phyloP scores from a whole-genome alignment of 176 grass and related monocot species.

The Avena insularis region DNA sequence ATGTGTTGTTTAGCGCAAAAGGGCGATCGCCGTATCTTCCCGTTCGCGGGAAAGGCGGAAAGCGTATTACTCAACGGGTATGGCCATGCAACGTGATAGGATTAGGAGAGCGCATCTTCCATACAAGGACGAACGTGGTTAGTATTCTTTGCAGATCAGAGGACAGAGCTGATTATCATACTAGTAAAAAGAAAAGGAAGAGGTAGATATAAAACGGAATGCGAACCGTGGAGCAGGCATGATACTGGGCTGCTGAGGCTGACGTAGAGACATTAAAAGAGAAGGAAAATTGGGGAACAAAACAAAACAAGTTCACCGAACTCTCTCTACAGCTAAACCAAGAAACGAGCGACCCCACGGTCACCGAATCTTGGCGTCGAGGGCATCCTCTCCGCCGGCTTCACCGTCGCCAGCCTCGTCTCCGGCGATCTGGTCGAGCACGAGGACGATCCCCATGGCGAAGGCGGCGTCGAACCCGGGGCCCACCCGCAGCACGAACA shows the following conservation, averaged over 20 bases:
- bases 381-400: neutral
- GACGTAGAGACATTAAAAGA: neutral
- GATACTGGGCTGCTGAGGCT: neutral
- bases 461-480: constrained; percentile 77
- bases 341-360: neutral
- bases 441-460: constrained; percentile 80
- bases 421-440: constrained; percentile 72
- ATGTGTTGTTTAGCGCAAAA: neutral
- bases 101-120: neutral
- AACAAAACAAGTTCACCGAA: neutral
- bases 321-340: constrained; percentile 24
- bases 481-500: constrained; percentile 68
- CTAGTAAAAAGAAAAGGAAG: no score
- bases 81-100: neutral
- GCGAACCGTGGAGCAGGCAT: neutral
- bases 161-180: neutral
- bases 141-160: neutral
- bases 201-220: no score
- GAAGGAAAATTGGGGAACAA: neutral
- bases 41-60: neutral
- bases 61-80: neutral
- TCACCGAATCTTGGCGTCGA: constrained; percentile 39
- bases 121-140: neutral
- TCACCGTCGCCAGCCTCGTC: constrained; percentile 42
- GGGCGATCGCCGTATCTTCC: neutral